Percentiles rank a stretch among this genome's conserved stretches.
These are phyloP conservation scores for Ustilago tritici DNA, from an alignment of 1,284 basidiomycete genomes.

Conservation along the genomic window DNA sequence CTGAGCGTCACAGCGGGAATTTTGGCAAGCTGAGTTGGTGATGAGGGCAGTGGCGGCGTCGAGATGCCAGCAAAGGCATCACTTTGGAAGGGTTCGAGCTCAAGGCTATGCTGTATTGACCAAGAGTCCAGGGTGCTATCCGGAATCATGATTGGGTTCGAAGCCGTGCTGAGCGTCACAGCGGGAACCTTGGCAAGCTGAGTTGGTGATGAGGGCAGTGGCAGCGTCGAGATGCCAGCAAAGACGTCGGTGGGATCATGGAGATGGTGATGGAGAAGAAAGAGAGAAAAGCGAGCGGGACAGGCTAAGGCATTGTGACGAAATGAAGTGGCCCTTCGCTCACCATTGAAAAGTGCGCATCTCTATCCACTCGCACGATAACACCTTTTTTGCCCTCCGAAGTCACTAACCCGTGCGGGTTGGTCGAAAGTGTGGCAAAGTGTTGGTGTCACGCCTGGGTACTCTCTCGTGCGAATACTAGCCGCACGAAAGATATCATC, in stretches of 20 bases:
- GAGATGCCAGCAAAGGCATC: constrained; percentile 24
- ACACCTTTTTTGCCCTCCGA: no score
- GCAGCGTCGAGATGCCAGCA: constrained; percentile 26
- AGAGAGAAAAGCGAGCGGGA: no score
- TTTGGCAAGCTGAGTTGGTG: background rate
- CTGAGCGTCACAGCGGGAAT: background rate
- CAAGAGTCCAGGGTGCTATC: constrained; percentile 13
- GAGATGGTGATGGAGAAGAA: constrained; percentile 32
- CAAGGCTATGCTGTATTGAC: constrained; percentile 12
- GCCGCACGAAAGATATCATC: no score
- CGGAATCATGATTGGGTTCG: constrained; percentile 14
- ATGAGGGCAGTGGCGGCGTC: constrained; percentile 14
- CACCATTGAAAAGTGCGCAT: no score
- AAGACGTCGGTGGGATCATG: constrained; percentile 29
- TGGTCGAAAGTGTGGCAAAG: no score
- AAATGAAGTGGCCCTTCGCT: no score
- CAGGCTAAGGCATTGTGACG: no score
- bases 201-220: background rate
- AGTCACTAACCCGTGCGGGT: no score
- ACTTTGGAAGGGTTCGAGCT: constrained; percentile 35
- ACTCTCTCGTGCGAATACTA: no score
- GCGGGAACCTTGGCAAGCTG: background rate
- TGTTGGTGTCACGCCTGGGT: no score
- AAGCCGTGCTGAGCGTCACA: background rate
- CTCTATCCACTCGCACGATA: no score